Evolutionary conservation across 768 basidiomycete genomes (phyloP), one percentile per base, ranked within the genome.

Genomic region (Termitomyces sp.): DNA sequence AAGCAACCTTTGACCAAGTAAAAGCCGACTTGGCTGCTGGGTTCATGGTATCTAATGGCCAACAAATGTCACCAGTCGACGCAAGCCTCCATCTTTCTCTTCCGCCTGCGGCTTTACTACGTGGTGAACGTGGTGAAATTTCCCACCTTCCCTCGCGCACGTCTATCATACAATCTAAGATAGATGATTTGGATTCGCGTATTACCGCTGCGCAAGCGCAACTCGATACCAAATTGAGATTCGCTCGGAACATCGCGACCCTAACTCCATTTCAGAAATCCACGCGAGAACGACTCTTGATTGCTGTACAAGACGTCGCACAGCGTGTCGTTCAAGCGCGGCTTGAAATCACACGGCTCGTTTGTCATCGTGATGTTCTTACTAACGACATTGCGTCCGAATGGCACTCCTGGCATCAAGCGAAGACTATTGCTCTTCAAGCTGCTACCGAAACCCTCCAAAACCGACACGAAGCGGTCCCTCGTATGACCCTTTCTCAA

Each of bases 191-290:
- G 61, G 85, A 93, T 50, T 71, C 76, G 18, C 81, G 78, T 60
- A 84, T 94, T 57, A 70, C 75, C 16, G 71, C 77, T 2, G 77
- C 79, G 32, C 84, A 87, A 63, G 69, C 79, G 1, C 81, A 84
- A 62, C 85, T 96, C 24, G 85, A 90, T 53, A 73, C 81, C 11
- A 84, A 90, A 63, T 74, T 95, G 71, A 86, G 89, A 18, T 76
- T 89, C 46, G 84, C 90, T 22, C 88, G 91, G 45, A 96, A 96
- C 67, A 81, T 98, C 22, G 88, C 88, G 2, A 84, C 90, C 46
- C 80, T 98, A 42, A 90, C 92, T 16, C 96, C 97, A 3, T 96
- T 98, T 73, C 92, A 89, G 68, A 85, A 85, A 52, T 79, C 87
- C 9, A 95, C 95, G 4, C 85, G 95, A 51, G 91, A 93, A 63